Evolutionary conservation across 306 rosid genomes (phyloP).

Genomic region (Dryas octopetala): DNA sequence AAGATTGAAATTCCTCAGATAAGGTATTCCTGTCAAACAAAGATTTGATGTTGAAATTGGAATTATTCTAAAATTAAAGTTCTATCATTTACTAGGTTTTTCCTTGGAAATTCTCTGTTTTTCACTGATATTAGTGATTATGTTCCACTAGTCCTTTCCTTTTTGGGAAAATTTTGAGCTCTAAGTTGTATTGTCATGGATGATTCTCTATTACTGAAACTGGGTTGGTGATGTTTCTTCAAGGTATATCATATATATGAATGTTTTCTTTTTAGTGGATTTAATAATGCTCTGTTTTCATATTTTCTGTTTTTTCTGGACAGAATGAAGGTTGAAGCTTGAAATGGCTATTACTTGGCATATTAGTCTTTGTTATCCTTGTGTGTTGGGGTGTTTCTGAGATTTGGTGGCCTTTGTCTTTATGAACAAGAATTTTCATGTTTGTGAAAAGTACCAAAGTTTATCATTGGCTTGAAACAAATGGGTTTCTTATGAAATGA

Average conservation of each 20-base stretch:
- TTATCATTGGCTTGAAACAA: constrained; percentile 8
- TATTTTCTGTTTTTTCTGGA: neutral
- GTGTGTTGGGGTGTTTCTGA: neutral
- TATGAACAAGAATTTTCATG: neutral
- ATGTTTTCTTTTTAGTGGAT: constrained; percentile 17
- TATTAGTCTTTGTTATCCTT: neutral
- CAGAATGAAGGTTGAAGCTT: neutral
- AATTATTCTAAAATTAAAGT: neutral
- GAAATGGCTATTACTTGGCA: neutral
- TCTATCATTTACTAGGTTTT: constrained; percentile 2
- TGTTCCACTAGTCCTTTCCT: constrained; percentile 14
- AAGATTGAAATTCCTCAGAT: constrained; percentile 29
- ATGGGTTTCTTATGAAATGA: neutral
- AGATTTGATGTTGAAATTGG: constrained; percentile 17
- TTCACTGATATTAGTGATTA: neutral
- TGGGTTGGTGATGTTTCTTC: constrained; percentile 21
- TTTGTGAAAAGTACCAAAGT: neutral
- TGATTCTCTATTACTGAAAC: constrained; percentile 25
- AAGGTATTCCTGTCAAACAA: constrained; percentile 39
- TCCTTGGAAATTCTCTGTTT: neutral
- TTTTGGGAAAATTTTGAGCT: constrained; percentile 4
- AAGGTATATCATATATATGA: neutral
- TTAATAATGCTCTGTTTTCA: constrained; percentile 25
- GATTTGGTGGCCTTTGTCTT: neutral
- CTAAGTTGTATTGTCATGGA: neutral